Base-by-base conservation (phyloP, 495 filamentous ascomycete species). In the Penicillium goetzii region DNA sequence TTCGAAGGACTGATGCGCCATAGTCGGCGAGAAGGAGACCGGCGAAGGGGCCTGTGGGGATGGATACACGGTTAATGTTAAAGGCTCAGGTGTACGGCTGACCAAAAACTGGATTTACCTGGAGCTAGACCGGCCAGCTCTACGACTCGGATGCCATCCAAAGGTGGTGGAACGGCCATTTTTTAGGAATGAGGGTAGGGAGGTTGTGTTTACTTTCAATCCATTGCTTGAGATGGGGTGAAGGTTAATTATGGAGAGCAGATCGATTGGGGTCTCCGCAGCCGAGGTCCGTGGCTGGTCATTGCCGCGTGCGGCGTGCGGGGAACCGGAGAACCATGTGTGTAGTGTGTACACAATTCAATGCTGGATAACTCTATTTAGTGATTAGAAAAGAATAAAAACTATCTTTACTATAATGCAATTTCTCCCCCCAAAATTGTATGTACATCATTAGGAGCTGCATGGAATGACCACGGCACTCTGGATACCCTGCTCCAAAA, bases 61-160 rank as follows among this genome's bases (percentile, higher is more conserved):
- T 63, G 21, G 9, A 38, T 63, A 56, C 58, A 53, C 67, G 17
- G 47, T 25, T 36, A 36, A 52, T 33, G 25, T 17, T 12, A 7
- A 23, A 5, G 4, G 21, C 19, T 23, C 43, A 23, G n/a, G 47
- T 6, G n/a, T 41, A 21, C 57, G 45, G 11, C 23, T 19, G 32
- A 6, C 17, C 15, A 7, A 51, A 36, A 25, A 9, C n/a, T 21
- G 28, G 11, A 40, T 71, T 43, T 81, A 92, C 93, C 92, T 72
- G 93, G 92, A 50, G 93, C 93, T 49, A 97, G 82, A 14, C 93
- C 92, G 23, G 91, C 93, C 63, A 97, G 89, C 77, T 97, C 93
- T 32, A 97, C 83, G 60, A 96, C 93, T 59, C 89, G 88, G 62
- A 95, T 78, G 51, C 90, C 91, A 10, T 82, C 76, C 33, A 98